phyloP scores from a whole-genome alignment of 306 rosid genomes.

The Fragaria nilgerrensis region DNA sequence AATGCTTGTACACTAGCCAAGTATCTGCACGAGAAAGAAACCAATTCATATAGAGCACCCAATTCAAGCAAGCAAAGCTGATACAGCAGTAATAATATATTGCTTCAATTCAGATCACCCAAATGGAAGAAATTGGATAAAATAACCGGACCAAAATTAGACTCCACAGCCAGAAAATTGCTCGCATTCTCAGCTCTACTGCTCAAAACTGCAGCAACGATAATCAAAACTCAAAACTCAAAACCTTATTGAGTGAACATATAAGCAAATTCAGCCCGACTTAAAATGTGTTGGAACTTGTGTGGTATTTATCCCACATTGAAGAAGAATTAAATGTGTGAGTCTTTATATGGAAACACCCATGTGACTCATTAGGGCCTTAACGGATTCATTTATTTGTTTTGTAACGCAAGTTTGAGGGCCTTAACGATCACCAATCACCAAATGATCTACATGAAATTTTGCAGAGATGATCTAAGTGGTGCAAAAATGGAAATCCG shows the following conservation, averaged over 20 bases:
- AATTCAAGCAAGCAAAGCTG: background rate
- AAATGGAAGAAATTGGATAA: background rate
- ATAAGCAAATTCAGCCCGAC: conserved; percentile 5
- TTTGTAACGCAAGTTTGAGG: no score
- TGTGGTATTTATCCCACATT: no score
- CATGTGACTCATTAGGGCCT: no score
- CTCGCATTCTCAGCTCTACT: conserved; percentile 90
- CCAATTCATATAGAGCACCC: background rate
- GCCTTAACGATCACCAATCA: no score
- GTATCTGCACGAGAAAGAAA: conserved; percentile 53
- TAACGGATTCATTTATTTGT: no score
- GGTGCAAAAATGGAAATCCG: no score
- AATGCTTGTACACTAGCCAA: conserved; percentile 89
- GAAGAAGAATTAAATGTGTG: no score
- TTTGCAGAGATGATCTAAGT: no score
- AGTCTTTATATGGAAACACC: no score
- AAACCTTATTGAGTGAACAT: background rate
- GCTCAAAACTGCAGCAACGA: conserved; percentile 56
- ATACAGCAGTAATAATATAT: no score
- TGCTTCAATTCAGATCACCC: background rate
- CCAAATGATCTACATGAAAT: no score
- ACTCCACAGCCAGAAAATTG: conserved; percentile 79
- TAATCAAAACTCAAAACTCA: background rate
- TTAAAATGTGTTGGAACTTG: no score
- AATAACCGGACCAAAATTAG: conserved; percentile 72